Percentiles rank a stretch among this genome's conserved stretches.
These are phyloP conservation scores for Phytophthora megakarya DNA, from an alignment of 352 stramenopile species.

Conservation along the genomic window DNA sequence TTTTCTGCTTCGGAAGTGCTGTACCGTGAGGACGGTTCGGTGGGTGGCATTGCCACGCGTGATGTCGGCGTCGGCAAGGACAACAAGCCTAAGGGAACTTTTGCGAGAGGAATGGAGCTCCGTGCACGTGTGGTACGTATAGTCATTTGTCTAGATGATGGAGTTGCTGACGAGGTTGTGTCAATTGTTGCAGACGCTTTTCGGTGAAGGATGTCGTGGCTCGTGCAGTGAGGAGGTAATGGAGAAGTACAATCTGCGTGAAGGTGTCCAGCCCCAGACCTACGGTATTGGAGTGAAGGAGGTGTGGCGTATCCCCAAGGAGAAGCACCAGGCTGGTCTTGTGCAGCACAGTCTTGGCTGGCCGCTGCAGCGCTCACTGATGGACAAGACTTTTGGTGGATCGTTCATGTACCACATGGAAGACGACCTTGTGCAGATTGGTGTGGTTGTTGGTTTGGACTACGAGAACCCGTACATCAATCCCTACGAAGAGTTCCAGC, in stretches of 20 bases:
- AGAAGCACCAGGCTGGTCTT: constrained; percentile 93
- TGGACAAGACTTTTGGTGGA: constrained; percentile 97
- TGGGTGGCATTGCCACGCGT: constrained; percentile 97
- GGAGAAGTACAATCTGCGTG: constrained; percentile 94
- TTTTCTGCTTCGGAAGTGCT: constrained; percentile 96
- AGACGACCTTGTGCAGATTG: constrained; percentile 95
- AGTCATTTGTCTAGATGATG: not conserved
- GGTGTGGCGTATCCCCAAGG: constrained; percentile 91
- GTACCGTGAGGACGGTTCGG: constrained; percentile 78
- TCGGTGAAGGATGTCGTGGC: constrained; percentile 97
- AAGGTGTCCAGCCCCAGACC: constrained; percentile 92
- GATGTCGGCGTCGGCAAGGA: constrained; percentile 98
- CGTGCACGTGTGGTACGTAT: constrained; percentile 78
- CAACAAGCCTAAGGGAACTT: constrained; percentile 95
- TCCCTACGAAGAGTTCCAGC: constrained; percentile 99
- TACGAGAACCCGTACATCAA: constrained; percentile 99
- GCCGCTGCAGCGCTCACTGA: constrained; percentile 92
- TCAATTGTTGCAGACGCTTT: constrained; percentile 90
- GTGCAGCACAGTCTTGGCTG: constrained; percentile 99
- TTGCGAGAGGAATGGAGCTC: constrained; percentile 98
- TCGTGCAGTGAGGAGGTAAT: constrained; percentile 98
- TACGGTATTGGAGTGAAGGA: constrained; percentile 99
- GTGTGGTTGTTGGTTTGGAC: constrained; percentile 97
- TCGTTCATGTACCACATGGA: constrained; percentile 99
- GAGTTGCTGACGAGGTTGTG: constrained; percentile 3